A percentile compares a stretch with the other conserved stretches of the same genome.
Conservation (phyloP, 768 basidiomycete species). For the Mycena maculata region DNA sequence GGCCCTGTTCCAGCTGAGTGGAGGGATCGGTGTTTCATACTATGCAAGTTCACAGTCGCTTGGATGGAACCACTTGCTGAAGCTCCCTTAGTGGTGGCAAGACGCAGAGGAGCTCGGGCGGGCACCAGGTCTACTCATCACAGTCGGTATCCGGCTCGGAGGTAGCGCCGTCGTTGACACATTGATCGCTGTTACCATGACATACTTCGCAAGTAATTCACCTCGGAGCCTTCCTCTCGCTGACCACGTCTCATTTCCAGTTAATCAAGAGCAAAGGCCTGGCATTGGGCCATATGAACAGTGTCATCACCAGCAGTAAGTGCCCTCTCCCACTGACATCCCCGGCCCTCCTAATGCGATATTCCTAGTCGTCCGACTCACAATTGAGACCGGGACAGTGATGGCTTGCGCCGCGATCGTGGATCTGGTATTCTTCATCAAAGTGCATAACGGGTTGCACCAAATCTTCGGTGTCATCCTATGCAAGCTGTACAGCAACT, state of each 20-base stretch:
- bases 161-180: constrained; percentile 20
- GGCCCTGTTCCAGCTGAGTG: constrained; percentile 29
- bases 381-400: constrained; percentile 28
- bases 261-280: constrained; percentile 17
- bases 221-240: neutral
- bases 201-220: constrained; percentile 25
- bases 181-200: constrained; percentile 30
- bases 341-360: neutral
- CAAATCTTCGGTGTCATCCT: constrained; percentile 25
- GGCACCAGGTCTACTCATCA: neutral
- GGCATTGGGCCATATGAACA: constrained; percentile 14
- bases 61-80: neutral
- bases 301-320: constrained; percentile 23
- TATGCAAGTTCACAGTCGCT: constrained; percentile 11
- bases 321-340: neutral
- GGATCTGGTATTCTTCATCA: constrained; percentile 28
- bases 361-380: constrained; percentile 29
- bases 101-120: neutral
- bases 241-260: neutral
- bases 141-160: constrained; percentile 22
- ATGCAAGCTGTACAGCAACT: constrained; percentile 30
- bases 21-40: constrained; percentile 9
- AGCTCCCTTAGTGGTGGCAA: neutral
- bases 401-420: constrained; percentile 24
- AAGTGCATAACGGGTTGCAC: constrained; percentile 24